Base-by-base conservation (phyloP, 164 flowering plant genomes). In the Warburgia ugandensis region DNA sequence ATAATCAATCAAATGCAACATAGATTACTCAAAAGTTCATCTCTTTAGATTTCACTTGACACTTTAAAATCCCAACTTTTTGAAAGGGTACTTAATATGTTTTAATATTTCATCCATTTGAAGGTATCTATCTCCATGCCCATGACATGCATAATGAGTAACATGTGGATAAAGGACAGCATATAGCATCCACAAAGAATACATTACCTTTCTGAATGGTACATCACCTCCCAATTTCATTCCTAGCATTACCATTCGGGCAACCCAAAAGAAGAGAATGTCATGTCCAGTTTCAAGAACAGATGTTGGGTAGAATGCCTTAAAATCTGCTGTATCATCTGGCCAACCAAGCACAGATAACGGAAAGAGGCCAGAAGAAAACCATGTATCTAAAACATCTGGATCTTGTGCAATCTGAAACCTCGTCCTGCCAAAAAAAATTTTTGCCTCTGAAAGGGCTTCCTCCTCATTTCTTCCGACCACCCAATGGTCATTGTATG, bases 201-300 rank as follows among this genome's bases (percentile, higher is more conserved):
- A n/a, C n/a, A n/a, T 48, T 53, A 86, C 99, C 89, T 84, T 84
- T 48, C 63, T 70, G 55, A 92, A 92, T 37, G 99, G 99, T 21
- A 92, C 95, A 59, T 92, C 95, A 52, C 99, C 99, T 50, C 91
- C 91, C 28, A 92, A 71, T 56, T 73, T 78, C 53, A 80, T 77
- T 55, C 96, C 90, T 45, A 81, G 45, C 96, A 92, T 92, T 50
- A 92, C 97, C 99, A 92, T 92, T 13, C 92, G 78, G 49, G 97
- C 97, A 68, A 92, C 99, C 99, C 83, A 92, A 56, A 92, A 92
- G 52, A 92, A 92, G 19, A 92, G 77, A 67, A 92, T 92, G 61
- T 92, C 99, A 69, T 92, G 83, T 8, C 97, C 99, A 60, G 99
- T 92, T 75, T 92, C 99, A 45, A 92, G 90, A 46, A 86, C 84